These are phyloP conservation scores for Colletotrichum sidae DNA, from an alignment of 2,329 filamentous ascomycete species.

Conservation along the genomic window DNA sequence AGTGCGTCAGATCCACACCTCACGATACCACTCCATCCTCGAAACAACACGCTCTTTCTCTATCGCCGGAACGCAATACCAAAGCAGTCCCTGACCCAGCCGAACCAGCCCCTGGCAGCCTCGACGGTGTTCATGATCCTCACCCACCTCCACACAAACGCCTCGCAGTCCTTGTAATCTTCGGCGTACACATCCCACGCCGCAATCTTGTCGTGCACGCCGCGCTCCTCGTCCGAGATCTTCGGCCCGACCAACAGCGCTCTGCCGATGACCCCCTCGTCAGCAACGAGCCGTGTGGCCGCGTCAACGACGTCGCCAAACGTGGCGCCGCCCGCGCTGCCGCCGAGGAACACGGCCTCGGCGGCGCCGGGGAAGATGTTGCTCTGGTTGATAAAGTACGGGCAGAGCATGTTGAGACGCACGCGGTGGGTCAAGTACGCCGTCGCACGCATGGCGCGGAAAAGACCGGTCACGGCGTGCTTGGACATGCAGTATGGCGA, in stretches of 20 bases:
- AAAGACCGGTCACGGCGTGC: slow-evolving; percentile 74
- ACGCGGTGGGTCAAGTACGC: slow-evolving; percentile 60
- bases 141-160: slow-evolving; percentile 66
- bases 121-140: slow-evolving; percentile 64
- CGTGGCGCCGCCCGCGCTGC: slow-evolving; percentile 57
- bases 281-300: slow-evolving; percentile 70
- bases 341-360: slow-evolving; percentile 66
- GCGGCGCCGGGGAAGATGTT: slow-evolving; percentile 58
- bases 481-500: slow-evolving; percentile 71
- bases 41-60: neutral
- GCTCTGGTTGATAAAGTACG: slow-evolving; percentile 75
- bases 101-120: slow-evolving; percentile 64
- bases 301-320: slow-evolving; percentile 73
- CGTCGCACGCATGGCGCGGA: slow-evolving; percentile 66
- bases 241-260: slow-evolving; percentile 68
- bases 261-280: slow-evolving; percentile 67
- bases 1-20: neutral
- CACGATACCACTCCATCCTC: neutral
- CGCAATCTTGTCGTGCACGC: slow-evolving; percentile 47
- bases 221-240: slow-evolving; percentile 20
- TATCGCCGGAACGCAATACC: slow-evolving; percentile 8
- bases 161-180: slow-evolving; percentile 67
- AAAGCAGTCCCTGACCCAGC: slow-evolving; percentile 50
- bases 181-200: slow-evolving; percentile 72
- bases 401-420: slow-evolving; percentile 74